Evolutionary conservation across 1,139 yeast genomes (phyloP), one percentile per base, ranked within the genome.

Genomic region (Yarrowia galli): DNA sequence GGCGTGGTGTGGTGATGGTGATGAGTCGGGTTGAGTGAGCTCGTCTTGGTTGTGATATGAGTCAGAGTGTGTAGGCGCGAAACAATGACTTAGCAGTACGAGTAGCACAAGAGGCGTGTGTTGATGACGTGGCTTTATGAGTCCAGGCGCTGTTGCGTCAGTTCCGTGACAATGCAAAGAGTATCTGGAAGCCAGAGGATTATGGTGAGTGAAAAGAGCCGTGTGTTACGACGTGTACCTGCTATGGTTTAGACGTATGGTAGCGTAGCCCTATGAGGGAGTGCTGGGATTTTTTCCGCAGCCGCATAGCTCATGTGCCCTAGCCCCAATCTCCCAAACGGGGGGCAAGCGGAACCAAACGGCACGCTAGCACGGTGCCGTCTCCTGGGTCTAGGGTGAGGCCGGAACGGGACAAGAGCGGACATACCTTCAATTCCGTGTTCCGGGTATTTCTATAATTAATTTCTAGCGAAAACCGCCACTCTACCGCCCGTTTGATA

Each of bases 161-260:
- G 64, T 58, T 58, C 64, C 64, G 64, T 58, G 64, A 58, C 64
- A 58, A 58, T 58, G 51, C 49, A 43, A 43, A 56, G 61, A 22
- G 10, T 5, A 22, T 54, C 46, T 36, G 46, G 35, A 9, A 22
- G 25, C 46, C 48, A 18, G 63, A n/a, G 25, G 6, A 46, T 28
- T 20, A 28, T 46, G 40, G 43, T 18, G 45, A 20, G 15, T 15
- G 42, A 32, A 18, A 32, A 32, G 23, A 25, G 23, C 6, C 38
- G 23, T 49, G 23, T 49, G 54, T 49, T 6, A 32, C 48, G 28
- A 43, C 25, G 48, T 43, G 48, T 40, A 18, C 12, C 23, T 42
- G 45, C 45, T 18, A 42, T 18, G 20, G 20, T 40, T 40, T 8
- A 10, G 53, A 20, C n/a, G 15, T 28, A 28, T 28, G 32, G 32